Base-by-base conservation (phyloP, 805 yeast species). In the Candida loeiensis region DNA sequence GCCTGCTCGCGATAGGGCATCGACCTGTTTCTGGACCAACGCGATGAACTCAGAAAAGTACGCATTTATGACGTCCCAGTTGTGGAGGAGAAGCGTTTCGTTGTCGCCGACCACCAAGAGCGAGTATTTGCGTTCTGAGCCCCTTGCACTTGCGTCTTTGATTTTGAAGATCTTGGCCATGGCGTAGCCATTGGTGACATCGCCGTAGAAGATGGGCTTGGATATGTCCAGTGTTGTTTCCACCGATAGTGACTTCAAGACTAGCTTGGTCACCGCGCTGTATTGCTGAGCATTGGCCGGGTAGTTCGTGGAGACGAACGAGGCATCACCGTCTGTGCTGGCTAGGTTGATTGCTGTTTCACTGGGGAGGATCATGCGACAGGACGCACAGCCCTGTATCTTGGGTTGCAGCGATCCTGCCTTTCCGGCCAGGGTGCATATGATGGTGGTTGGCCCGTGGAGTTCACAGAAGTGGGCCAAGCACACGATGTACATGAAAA, bases 401-500 rank as follows among this genome's bases (percentile, higher is more conserved):
- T 47, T 70, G 17, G 67, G 43, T 24, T 73, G 56, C 7, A 63
- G 32, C 6, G 32, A 3, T 9, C 28, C 30, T 12, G 18, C 5
- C 24, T 35, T 40, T 2, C 44, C 39, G 18, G 56, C 48, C 48
- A 80, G 86, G 0, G 89, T 80, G 46, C 85, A 82, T 54, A 80
- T 59, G 1, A 84, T 65, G 29, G 79, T 73, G 9, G 80, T 66
- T 0, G 91, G 90, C 0, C 91, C 91, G 54, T 84, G 90, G 16
- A 78, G 72, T 58, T 84, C 91, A 57, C 91, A 84, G 57, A 84
- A 84, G 54, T 84, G 91, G 0, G 87, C 82, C 35, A 84, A 55
- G 15, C 84, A 68, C 7, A 79, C 59, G 8, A 74, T 73, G 53
- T 63, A 76, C 33, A 30, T 16, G 33, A 30, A 30, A 30, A 30